Base-by-base conservation (phyloP, 169 alveolate genomes). In the Plasmodium blacklocki region DNA sequence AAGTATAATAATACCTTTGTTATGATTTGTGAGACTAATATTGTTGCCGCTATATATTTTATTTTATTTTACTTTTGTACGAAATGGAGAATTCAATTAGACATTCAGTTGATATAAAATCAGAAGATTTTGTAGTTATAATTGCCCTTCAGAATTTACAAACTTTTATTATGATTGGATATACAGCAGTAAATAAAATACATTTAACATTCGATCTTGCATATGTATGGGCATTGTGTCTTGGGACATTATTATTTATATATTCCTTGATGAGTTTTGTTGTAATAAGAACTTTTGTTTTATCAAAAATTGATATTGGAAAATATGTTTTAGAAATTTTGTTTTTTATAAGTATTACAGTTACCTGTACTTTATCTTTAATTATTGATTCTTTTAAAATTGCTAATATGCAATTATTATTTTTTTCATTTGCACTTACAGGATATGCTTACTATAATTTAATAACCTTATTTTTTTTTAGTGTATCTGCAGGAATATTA, bases 71-170 rank as follows among this genome's bases (percentile, higher is more conserved):
- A 7, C 9, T 0, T 39, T 39, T 39, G 8, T 39, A 39, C 47
- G 43, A 54, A 52, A 83, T 83, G 91, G 80, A 67, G 54, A 83
- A 68, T 67, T 18, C 80, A 26, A 45, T 39, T 63, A 70, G 90
- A 29, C 95, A 92, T 58, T 88, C 94, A 2, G 45, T 83, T 26
- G 87, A 88, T 47, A 76, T 92, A 66, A 75, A 83, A 29, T 83
- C 92, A 54, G 95, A 92, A 72, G 95, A 92, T 39, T 92, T 92
- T 59, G 95, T 88, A 49, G 95, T 88, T 52, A 56, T 83, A 26
- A 78, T 92, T 39, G 89, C 93, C 18, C 88, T 92, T 43, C 92
- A 88, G 70, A 89, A 88, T 45, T 50, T 92, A 63, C 88, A 76
- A 68, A 76, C 92, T n/a, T 92, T 76, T 60, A 93, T 92, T 32